phyloP scores from a whole-genome alignment of 176 grass and related monocot genomes.

The Aegilops tauschii region DNA sequence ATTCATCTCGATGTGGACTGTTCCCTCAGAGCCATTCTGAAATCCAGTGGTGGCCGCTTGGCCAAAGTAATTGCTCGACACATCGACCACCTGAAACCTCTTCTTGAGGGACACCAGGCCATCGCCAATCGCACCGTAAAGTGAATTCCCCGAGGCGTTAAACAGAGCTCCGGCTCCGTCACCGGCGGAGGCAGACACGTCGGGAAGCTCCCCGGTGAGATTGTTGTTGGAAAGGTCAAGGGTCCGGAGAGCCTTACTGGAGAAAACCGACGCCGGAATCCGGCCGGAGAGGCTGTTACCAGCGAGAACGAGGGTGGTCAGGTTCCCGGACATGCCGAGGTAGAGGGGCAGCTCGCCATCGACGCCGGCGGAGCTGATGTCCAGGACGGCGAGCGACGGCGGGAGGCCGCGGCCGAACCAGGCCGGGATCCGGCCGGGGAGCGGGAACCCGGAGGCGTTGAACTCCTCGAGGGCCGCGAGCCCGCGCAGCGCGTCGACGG shows the following conservation, averaged over 20 bases:
- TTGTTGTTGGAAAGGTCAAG: constrained; percentile 79
- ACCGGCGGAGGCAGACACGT: background rate
- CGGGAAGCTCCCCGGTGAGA: constrained; percentile 51
- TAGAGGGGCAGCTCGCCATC: constrained; percentile 46
- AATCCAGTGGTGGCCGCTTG: background rate
- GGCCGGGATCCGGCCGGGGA: constrained; percentile 65
- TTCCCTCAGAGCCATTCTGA: constrained; percentile 14
- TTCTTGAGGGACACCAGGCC: constrained; percentile 15
- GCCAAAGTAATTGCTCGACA: constrained; percentile 75
- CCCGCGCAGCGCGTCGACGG: constrained; percentile 48
- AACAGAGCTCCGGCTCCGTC: constrained; percentile 29
- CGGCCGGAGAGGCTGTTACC: constrained; percentile 55
- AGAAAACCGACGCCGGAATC: constrained; percentile 49
- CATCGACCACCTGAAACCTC: constrained; percentile 61
- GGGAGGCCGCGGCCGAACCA: constrained; percentile 63
- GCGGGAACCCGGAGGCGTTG: constrained; percentile 76
- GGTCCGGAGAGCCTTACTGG: constrained; percentile 35
- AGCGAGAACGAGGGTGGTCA: constrained; percentile 49
- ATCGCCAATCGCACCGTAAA: constrained; percentile 53
- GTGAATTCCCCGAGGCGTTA: constrained; percentile 68
- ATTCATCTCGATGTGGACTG: constrained; percentile 39
- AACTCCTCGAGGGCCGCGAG: constrained; percentile 54
- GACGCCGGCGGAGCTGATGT: constrained; percentile 50
- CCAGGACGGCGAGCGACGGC: constrained; percentile 47
- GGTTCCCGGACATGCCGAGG: constrained; percentile 57